These are phyloP conservation scores for Hyphodiscus sp. DNA, from an alignment of 2,329 filamentous ascomycete genomes.

Conservation along the genomic window DNA sequence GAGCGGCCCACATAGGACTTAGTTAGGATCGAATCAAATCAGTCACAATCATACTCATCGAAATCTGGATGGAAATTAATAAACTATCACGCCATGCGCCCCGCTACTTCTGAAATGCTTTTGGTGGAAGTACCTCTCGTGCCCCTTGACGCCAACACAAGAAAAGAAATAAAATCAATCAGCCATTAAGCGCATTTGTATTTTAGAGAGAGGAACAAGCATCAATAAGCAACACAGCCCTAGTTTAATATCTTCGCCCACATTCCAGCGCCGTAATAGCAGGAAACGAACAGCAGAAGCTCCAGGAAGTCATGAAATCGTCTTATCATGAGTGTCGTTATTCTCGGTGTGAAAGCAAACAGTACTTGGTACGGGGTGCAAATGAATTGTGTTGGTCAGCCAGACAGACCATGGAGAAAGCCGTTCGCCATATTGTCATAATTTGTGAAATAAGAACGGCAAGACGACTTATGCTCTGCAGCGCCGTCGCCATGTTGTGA, in stretches of 20 bases:
- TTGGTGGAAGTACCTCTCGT: neutral
- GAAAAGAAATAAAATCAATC: constrained; percentile 5
- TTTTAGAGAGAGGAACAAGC: constrained; percentile 8
- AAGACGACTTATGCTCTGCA: constrained; percentile 15
- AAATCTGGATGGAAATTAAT: neutral
- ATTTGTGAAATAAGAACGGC: constrained; percentile 2
- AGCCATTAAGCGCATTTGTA: constrained; percentile 6
- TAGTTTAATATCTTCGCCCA: constrained; percentile 7
- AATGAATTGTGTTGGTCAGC: neutral
- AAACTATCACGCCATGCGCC: constrained; percentile 1
- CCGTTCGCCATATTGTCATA: neutral
- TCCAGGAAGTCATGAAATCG: constrained; percentile 24
- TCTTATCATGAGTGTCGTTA: constrained; percentile 27
- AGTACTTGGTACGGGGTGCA: constrained; percentile 8
- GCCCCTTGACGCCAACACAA: neutral
- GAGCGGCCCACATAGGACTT: no score
- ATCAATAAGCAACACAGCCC: constrained; percentile 12
- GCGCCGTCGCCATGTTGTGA: constrained; percentile 12
- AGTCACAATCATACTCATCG: neutral
- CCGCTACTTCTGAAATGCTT: constrained; percentile 1
- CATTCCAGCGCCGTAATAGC: constrained; percentile 1
- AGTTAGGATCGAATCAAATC: no score
- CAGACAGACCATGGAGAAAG: neutral
- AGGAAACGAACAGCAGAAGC: constrained; percentile 5
- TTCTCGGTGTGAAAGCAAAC: constrained; percentile 17